Percentiles rank a stretch among this genome's conserved stretches.
Evolutionary conservation across 164 flowering plant genomes (phyloP).

Genomic region (Macadamia integrifolia): DNA sequence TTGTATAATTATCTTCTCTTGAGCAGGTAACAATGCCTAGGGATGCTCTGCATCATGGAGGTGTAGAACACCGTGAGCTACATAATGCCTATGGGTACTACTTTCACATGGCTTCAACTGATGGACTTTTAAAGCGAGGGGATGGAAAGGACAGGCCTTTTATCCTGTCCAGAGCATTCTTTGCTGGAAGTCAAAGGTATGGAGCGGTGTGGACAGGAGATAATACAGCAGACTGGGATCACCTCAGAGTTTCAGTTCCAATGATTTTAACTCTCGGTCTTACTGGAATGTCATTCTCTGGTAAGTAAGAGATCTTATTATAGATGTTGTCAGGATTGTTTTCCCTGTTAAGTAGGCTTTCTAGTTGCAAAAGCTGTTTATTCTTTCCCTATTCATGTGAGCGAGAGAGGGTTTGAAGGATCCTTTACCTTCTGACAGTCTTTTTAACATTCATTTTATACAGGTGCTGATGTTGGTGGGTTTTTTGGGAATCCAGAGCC

Average conservation of each 20-base stretch:
- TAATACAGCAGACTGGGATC: constrained; percentile 97
- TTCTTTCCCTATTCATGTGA: too few species aligned
- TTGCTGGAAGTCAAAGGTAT: constrained; percentile 91
- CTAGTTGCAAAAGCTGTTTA: too few species aligned
- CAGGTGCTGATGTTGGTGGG: constrained; percentile 99
- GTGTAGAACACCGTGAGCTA: constrained; percentile 84
- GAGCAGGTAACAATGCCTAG: constrained; percentile 94
- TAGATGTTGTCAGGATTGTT: neutral
- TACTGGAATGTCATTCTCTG: constrained; percentile 82
- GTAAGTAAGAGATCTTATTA: constrained; percentile 30
- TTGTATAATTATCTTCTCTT: constrained; percentile 6
- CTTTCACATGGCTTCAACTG: constrained; percentile 90
- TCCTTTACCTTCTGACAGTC: neutral
- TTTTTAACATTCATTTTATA: constrained; percentile 8
- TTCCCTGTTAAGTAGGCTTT: too few species aligned
- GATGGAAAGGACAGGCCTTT: constrained; percentile 92
- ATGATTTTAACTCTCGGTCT: constrained; percentile 94
- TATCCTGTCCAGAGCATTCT: constrained; percentile 90
- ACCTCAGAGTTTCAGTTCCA: constrained; percentile 88
- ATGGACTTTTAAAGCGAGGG: constrained; percentile 83
- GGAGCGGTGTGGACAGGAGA: constrained; percentile 99
- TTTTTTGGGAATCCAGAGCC: constrained; percentile 94
- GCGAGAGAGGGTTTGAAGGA: too few species aligned
- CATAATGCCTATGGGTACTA: constrained; percentile 97
- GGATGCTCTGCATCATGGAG: constrained; percentile 89